These are phyloP conservation scores for Penicillium daleae DNA, from an alignment of 495 filamentous ascomycete species.

Conservation along the genomic window DNA sequence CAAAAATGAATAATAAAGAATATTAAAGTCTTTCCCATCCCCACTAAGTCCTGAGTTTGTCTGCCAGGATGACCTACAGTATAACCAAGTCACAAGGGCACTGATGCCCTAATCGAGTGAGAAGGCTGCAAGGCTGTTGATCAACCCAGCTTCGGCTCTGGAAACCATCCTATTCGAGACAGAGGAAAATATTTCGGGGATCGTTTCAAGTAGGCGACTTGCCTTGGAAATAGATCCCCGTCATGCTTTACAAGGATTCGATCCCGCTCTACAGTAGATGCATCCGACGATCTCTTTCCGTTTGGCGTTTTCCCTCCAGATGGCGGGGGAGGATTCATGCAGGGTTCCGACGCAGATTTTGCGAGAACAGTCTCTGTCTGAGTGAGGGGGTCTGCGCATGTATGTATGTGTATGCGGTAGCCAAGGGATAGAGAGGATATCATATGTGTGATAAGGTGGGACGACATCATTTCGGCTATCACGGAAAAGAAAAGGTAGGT, in stretches of 20 bases:
- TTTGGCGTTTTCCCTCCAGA: constrained; percentile 4
- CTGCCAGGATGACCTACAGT: not conserved
- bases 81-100: not conserved
- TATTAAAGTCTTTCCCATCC: not conserved
- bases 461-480: not conserved
- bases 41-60: not conserved
- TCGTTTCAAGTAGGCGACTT: not conserved
- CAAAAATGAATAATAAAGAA: not conserved
- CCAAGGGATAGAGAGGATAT: not conserved
- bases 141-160: not conserved
- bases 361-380: not conserved
- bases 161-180: not conserved
- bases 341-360: constrained; percentile 7
- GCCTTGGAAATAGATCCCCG: not conserved
- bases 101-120: not conserved
- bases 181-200: not conserved
- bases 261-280: not conserved
- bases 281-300: constrained; percentile 17
- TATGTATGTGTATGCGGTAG: not conserved
- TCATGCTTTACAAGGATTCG: not conserved
- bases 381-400: not conserved
- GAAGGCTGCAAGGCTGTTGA: not conserved
- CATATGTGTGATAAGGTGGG: not conserved
- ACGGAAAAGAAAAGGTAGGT: not conserved
- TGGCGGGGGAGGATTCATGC: constrained; percentile 17